Conservation (phyloP, 2,329 filamentous ascomycete genomes). For the Whalleya microplaca region DNA sequence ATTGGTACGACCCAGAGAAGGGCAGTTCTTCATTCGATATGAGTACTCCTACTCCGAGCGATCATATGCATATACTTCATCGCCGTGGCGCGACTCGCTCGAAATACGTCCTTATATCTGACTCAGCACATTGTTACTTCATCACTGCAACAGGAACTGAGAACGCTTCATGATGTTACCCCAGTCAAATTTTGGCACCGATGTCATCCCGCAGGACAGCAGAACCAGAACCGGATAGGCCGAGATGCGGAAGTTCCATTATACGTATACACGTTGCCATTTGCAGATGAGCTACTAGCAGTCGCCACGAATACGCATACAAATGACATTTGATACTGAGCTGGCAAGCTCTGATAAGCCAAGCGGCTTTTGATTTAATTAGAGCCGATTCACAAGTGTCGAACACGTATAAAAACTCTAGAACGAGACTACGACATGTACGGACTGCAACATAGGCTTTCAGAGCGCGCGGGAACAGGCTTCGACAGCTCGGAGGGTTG, state of each 20-base stretch:
- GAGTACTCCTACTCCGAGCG: too few species aligned
- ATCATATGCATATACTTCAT: not conserved
- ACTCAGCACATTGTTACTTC: conserved; percentile 12
- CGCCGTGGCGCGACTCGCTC: not conserved
- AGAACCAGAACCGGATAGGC: conserved; percentile 4
- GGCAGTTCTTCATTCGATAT: too few species aligned
- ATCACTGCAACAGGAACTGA: not conserved
- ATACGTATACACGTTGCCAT: conserved; percentile 1
- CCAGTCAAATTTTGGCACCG: conserved; percentile 11
- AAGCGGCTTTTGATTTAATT: not conserved
- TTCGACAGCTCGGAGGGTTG: not conserved
- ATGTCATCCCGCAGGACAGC: conserved; percentile 18
- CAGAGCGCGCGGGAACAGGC: too few species aligned
- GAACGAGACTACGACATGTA: not conserved
- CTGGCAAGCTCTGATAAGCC: conserved; percentile 25
- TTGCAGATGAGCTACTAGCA: conserved; percentile 6
- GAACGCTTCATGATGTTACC: conserved; percentile 3
- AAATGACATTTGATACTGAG: conserved; percentile 13
- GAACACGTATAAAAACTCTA: conserved; percentile 14
- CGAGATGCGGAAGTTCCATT: conserved; percentile 8
- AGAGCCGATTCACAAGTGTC: conserved; percentile 16
- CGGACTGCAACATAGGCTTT: not conserved
- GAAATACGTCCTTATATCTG: conserved; percentile 1
- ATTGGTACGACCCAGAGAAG: too few species aligned
- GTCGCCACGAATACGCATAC: conserved; percentile 10